A percentile compares a stretch with the other conserved stretches of the same genome.
Conservation (phyloP, 495 filamentous ascomycete genomes). For the Penicillium tannophilum region DNA sequence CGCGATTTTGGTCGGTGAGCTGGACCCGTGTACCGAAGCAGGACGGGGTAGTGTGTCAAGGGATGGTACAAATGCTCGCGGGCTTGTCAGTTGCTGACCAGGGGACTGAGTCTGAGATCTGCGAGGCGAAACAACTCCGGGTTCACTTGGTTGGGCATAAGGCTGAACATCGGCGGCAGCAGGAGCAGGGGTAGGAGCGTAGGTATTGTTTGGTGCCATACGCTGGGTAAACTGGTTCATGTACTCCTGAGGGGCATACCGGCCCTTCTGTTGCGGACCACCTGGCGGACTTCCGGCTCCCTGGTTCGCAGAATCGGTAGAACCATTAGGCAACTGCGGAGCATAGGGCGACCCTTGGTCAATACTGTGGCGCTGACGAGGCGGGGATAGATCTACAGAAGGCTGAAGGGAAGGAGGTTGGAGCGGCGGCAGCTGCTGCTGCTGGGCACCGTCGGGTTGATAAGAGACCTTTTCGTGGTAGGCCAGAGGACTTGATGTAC, state of each 20-base stretch:
- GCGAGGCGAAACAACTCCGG: conserved; percentile 56
- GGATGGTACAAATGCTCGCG: conserved; percentile 47
- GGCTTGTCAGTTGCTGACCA: conserved; percentile 54
- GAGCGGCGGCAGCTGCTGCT: conserved; percentile 14
- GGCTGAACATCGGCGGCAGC: conserved; percentile 36
- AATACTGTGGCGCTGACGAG: conserved; percentile 19
- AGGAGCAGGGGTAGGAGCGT: conserved; percentile 35
- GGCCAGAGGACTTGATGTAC: conserved; percentile 83
- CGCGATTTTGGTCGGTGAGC: conserved; percentile 48
- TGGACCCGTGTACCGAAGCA: conserved; percentile 64
- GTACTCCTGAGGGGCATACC: conserved; percentile 47
- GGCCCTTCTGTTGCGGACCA: conserved; percentile 31
- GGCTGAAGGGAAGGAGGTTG: conserved; percentile 31
- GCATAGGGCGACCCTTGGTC: conserved; percentile 24
- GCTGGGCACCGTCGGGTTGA: conserved; percentile 30
- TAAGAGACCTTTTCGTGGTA: conserved; percentile 55
- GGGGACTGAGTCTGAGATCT: conserved; percentile 90
- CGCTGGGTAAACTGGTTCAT: conserved; percentile 56
- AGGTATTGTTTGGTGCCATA: conserved; percentile 47
- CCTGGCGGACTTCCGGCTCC: conserved; percentile 12
- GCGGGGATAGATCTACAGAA: conserved; percentile 29
- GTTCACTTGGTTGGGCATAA: conserved; percentile 27
- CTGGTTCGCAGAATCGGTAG: conserved; percentile 5
- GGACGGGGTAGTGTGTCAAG: conserved; percentile 64
- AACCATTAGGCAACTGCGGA: conserved; percentile 13